These are phyloP conservation scores for Phytophthora megakarya DNA, from an alignment of 352 stramenopile genomes.

Conservation along the genomic window DNA sequence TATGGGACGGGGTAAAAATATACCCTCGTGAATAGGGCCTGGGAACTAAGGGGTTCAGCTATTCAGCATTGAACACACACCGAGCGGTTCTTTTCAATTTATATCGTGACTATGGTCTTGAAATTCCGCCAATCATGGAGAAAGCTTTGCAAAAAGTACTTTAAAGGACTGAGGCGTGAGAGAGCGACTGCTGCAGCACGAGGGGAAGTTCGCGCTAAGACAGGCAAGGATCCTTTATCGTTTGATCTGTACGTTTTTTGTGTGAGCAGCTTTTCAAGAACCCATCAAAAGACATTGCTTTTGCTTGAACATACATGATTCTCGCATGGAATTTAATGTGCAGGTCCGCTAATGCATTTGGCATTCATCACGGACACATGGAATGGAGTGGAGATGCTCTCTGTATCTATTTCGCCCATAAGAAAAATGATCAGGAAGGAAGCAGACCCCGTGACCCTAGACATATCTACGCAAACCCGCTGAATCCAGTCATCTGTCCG, in stretches of 20 bases:
- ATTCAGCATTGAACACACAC: constrained; percentile 24
- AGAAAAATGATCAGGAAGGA: constrained; percentile 43
- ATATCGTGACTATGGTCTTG: constrained; percentile 8
- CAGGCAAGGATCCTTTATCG: constrained; percentile 17
- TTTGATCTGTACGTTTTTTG: constrained; percentile 22
- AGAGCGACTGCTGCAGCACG: constrained; percentile 4
- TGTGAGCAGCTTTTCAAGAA: not conserved
- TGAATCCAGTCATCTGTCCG: constrained; percentile 1
- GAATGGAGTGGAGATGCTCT: constrained; percentile 39
- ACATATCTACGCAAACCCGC: constrained; percentile 18
- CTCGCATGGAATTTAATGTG: constrained; percentile 30
- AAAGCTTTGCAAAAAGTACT: constrained; percentile 9
- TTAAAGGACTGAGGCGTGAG: constrained; percentile 16
- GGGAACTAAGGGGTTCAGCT: too few relatives aligned
- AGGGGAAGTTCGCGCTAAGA: constrained; percentile 5
- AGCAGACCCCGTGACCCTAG: constrained; percentile 13
- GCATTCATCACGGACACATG: constrained; percentile 26
- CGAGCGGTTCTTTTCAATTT: constrained; percentile 19
- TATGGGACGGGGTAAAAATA: too few relatives aligned
- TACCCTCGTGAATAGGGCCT: too few relatives aligned
- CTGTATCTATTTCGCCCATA: constrained; percentile 41
- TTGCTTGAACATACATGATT: constrained; percentile 27
- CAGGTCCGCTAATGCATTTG: constrained; percentile 19
- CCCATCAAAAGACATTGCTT: constrained; percentile 17
- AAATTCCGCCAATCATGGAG: constrained; percentile 5